phyloP scores from a whole-genome alignment of 78 protist species.

The slime mould (Dictyostelium discoideum) region DNA sequence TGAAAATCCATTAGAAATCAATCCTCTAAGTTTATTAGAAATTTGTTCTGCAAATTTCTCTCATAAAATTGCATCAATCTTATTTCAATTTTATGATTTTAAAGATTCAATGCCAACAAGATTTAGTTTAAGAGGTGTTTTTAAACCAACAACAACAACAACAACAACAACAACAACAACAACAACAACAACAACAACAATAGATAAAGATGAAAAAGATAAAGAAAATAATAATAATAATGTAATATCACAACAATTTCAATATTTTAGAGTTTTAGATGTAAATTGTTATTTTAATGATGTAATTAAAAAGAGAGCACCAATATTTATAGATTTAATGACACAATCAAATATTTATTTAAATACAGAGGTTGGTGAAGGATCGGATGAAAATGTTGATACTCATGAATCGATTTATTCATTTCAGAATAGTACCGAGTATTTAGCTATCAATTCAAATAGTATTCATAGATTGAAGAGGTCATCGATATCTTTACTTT shows the following conservation, averaged over 20 bases:
- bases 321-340: not conserved
- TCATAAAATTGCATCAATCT: not conserved
- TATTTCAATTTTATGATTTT: conserved; percentile 19
- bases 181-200: too few species aligned
- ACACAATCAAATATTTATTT: not conserved
- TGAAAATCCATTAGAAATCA: not conserved
- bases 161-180: too few species aligned
- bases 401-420: not conserved
- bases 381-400: not conserved
- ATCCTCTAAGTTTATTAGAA: not conserved
- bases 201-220: not conserved
- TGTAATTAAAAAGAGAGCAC: not conserved
- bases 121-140: not conserved
- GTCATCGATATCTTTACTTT: not conserved
- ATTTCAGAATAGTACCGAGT: not conserved
- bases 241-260: not conserved
- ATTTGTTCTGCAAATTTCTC: conserved; percentile 11
- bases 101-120: conserved; percentile 11
- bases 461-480: not conserved
- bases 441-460: not conserved
- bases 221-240: not conserved
- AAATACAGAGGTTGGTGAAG: not conserved
- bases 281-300: conserved; percentile 7
- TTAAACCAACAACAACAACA: not conserved
- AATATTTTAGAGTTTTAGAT: not conserved